These are phyloP conservation scores for Candolleomyces aberdarensis DNA, from an alignment of 768 basidiomycete species.

Conservation along the genomic window DNA sequence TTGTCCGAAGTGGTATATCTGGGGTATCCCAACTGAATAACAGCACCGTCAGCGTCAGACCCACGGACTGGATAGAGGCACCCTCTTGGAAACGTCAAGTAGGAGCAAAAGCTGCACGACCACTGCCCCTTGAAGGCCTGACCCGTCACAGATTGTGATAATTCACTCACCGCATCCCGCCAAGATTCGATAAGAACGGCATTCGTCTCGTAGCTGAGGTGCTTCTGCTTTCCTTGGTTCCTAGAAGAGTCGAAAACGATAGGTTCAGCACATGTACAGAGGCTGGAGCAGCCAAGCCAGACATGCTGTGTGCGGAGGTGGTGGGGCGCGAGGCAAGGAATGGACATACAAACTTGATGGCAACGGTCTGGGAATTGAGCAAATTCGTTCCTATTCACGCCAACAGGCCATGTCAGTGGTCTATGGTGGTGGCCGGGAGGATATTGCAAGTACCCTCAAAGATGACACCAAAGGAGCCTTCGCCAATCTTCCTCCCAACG, in stretches of 20 bases:
- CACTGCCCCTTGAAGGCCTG: conserved; percentile 6
- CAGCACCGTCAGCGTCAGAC: conserved; percentile 67
- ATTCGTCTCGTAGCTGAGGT: conserved; percentile 96
- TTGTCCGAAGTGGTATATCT: conserved; percentile 98
- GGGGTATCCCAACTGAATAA: conserved; percentile 83
- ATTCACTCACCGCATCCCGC: conserved; percentile 79
- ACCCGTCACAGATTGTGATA: conserved; percentile 9
- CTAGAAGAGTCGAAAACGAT: conserved; percentile 34
- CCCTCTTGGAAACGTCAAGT: neutral
- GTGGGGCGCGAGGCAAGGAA: neutral
- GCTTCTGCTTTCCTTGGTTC: conserved; percentile 94
- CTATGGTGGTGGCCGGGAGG: conserved; percentile 39
- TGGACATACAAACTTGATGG: conserved; percentile 88
- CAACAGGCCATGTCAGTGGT: conserved; percentile 72
- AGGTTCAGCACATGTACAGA: conserved; percentile 49
- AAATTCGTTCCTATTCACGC: conserved; percentile 98
- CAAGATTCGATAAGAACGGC: conserved; percentile 91
- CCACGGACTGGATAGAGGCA: conserved; percentile 89
- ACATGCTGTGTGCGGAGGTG: conserved; percentile 1
- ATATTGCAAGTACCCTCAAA: conserved; percentile 70
- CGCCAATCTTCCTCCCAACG: conserved; percentile 98
- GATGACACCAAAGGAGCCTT: conserved; percentile 98
- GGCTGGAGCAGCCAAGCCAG: conserved; percentile 8
- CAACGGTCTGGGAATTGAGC: conserved; percentile 49
- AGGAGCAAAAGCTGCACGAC: conserved; percentile 10